These are phyloP conservation scores for Hypomontagnella monticulosa DNA, from an alignment of 495 filamentous ascomycete species.

Conservation along the genomic window DNA sequence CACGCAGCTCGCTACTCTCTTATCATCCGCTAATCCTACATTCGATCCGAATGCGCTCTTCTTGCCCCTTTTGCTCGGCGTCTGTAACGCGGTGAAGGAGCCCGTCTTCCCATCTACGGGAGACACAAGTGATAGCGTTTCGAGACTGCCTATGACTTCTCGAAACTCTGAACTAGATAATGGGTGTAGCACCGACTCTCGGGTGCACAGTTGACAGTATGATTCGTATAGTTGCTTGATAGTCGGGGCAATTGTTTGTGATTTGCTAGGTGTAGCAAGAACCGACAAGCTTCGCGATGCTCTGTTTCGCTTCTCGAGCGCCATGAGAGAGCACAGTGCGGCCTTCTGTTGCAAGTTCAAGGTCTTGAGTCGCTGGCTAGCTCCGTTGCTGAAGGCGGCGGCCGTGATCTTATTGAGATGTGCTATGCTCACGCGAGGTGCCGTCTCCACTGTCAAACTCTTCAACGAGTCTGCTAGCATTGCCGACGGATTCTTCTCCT, in stretches of 20 bases:
- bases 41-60: conserved; percentile 52
- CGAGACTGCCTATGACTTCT: conserved; percentile 89
- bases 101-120: conserved; percentile 78
- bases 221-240: conserved; percentile 80
- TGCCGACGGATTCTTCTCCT: conserved; percentile 41
- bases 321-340: conserved; percentile 85
- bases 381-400: conserved; percentile 84
- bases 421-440: conserved; percentile 86
- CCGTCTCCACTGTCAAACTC: conserved; percentile 72
- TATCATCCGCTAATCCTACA: conserved; percentile 64
- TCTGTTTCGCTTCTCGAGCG: conserved; percentile 74
- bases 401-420: conserved; percentile 92
- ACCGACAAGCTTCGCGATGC: conserved; percentile 51
- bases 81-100: conserved; percentile 65
- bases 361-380: conserved; percentile 79
- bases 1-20: conserved; percentile 77
- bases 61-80: conserved; percentile 66
- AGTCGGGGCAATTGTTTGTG: conserved; percentile 67
- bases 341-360: conserved; percentile 98
- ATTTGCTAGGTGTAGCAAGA: conserved; percentile 55
- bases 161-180: conserved; percentile 90
- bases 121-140: conserved; percentile 83
- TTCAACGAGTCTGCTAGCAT: conserved; percentile 61
- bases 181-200: conserved; percentile 84
- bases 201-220: conserved; percentile 81